These are phyloP conservation scores for Arthrobotrys pseudoclavata DNA, from an alignment of 2,329 filamentous ascomycete species.

Conservation along the genomic window DNA sequence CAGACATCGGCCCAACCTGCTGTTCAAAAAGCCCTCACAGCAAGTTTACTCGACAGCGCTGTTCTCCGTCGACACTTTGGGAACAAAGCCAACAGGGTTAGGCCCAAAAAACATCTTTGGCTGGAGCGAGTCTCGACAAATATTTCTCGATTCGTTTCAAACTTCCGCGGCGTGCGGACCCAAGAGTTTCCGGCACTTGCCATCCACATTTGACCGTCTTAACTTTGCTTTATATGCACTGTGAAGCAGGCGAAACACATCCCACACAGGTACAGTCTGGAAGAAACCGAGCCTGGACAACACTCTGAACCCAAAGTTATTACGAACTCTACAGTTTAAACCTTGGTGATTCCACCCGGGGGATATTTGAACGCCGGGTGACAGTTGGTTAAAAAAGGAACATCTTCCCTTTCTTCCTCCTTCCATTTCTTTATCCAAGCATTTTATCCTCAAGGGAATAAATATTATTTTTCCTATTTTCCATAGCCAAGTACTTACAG, in stretches of 20 bases:
- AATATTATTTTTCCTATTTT: constrained; percentile 1
- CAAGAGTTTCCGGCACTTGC: constrained; percentile 30
- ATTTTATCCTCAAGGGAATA: constrained; percentile 9
- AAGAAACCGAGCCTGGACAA: constrained; percentile 41
- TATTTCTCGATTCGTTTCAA: constrained; percentile 46
- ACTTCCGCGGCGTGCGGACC: constrained; percentile 18
- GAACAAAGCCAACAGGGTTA: constrained; percentile 5
- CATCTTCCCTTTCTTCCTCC: constrained; percentile 46
- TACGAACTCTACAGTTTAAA: constrained; percentile 14
- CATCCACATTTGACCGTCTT: constrained; percentile 19
- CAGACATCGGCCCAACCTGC: constrained; percentile 34
- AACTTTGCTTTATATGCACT: constrained; percentile 23
- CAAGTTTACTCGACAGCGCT: constrained; percentile 46
- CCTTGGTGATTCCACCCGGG: constrained; percentile 38
- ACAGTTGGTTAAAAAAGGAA: constrained; percentile 48
- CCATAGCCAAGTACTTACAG: too few relatives aligned
- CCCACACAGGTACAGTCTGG: constrained; percentile 35
- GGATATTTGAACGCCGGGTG: constrained; percentile 11
- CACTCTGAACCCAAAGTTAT: constrained; percentile 14
- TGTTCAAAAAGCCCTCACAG: constrained; percentile 21
- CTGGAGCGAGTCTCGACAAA: constrained; percentile 31
- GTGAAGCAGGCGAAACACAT: constrained; percentile 48
- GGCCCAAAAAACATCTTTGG: constrained; percentile 7
- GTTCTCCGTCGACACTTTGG: constrained; percentile 32
- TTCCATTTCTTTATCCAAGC: constrained; percentile 12